Evolutionary conservation across 495 filamentous ascomycete species (phyloP), one percentile per base, ranked within the genome.

Genomic region (Podospora pseudocomata): DNA sequence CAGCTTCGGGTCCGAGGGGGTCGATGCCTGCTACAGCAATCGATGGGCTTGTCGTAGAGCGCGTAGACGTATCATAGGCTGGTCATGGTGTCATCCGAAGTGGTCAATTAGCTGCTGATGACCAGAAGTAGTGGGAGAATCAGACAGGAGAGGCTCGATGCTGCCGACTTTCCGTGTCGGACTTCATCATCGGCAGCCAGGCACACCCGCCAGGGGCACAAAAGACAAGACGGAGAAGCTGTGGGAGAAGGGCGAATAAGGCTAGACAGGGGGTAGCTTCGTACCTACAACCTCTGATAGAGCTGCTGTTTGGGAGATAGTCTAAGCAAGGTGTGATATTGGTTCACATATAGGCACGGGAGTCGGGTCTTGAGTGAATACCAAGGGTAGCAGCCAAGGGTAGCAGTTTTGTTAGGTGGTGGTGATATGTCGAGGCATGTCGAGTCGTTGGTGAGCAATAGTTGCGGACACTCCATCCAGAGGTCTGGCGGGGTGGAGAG

Each of bases 21-120:
- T 49, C 54, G 64, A 70, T 65, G 27, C 15, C 60, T 23, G 30
- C 20, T 63, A 19, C 60, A 64, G 61, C 32, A 32, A 49, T 16
- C 28, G 32, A 58, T 58, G 55, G 15, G 2, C 15, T 49, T 49
- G 39, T 49, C 13, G 16, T 19, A 44, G 28, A 63, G 28, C 32
- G 16, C 16, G 26, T 23, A 20, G 56, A 63, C 30, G 61, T 63
- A 39, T 63, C 61, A 49, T 32, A 26, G 28, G 16, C 30, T 49
- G 32, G 9, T 49, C 39, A 49, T 6, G 61, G 61, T 63, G 28
- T 20, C 61, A 63, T 49, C 32, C 61, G 30, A 63, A 32, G 18
- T 28, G 7, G 18, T 39, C 32, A 4, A 18, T 63, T 18, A 26
- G 59, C 27, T 61, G 59, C 16, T 20, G 39, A 11, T 49, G 39